Conservation (phyloP, 1,284 basidiomycete species). For the Cystobasidium slooffiae region DNA sequence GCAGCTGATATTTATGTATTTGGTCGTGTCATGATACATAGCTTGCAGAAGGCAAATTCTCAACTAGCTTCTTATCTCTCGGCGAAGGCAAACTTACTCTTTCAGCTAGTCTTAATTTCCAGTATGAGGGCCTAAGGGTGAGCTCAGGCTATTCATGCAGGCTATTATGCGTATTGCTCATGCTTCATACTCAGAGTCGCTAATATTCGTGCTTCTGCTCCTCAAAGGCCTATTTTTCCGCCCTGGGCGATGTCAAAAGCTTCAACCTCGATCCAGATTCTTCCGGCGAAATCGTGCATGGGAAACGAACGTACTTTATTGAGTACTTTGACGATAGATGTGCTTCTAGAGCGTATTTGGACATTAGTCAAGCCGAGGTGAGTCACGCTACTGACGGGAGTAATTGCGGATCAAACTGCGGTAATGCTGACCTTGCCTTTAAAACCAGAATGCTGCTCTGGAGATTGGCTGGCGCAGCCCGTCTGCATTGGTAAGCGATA, state of each 20-base stretch:
- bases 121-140: conserved; percentile 20
- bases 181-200: too few relatives aligned
- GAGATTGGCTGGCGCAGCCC: conserved; percentile 24
- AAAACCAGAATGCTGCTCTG: conserved; percentile 18
- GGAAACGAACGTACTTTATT: conserved; percentile 13
- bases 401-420: background rate
- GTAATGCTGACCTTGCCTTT: background rate
- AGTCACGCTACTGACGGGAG: background rate
- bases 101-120: background rate
- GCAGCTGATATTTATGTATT: background rate
- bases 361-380: conserved; percentile 23
- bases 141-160: too few relatives aligned
- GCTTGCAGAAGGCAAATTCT: conserved; percentile 28
- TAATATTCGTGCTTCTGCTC: too few relatives aligned
- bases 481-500: conserved; percentile 13
- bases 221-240: conserved; percentile 19
- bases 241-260: conserved; percentile 20
- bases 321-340: conserved; percentile 39
- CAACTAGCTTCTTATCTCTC: conserved; percentile 22
- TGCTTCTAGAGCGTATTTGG: conserved; percentile 27
- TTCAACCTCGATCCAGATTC: conserved; percentile 20
- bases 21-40: background rate
- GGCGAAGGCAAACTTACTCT: conserved; percentile 40
- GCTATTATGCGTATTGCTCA: too few relatives aligned
- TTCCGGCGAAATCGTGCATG: background rate